These are phyloP conservation scores for Asterophora lycoperdoides DNA, from an alignment of 768 basidiomycete species.

Conservation along the genomic window DNA sequence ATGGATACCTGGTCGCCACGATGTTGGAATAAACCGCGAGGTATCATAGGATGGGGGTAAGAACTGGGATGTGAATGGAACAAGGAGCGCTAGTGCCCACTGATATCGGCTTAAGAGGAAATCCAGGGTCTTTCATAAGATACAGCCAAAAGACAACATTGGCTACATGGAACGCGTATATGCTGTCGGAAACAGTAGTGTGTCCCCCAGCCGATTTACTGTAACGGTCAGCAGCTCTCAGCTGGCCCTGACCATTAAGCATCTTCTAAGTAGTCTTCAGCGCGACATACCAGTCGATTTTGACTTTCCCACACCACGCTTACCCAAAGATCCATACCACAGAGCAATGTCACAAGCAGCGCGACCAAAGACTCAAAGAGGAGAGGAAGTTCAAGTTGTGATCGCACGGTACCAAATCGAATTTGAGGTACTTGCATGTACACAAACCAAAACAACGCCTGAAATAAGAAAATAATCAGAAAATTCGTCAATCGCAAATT, in stretches of 20 bases:
- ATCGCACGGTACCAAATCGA: no score
- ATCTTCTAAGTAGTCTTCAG: no score
- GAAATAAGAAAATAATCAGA: no score
- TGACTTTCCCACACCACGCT: no score
- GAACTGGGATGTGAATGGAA: slow-evolving; percentile 89
- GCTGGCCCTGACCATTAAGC: no score
- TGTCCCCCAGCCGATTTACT: slow-evolving; percentile 48
- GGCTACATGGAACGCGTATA: slow-evolving; percentile 62
- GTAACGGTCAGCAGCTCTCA: slow-evolving; percentile 67
- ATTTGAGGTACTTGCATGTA: no score
- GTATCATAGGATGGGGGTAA: slow-evolving; percentile 86
- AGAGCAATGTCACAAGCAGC: no score
- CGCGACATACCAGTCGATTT: no score
- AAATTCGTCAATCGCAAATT: slow-evolving; percentile 2
- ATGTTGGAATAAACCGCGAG: slow-evolving; percentile 77
- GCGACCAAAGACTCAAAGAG: no score
- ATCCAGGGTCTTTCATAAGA: slow-evolving; percentile 66
- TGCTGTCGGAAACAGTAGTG: slow-evolving; percentile 51
- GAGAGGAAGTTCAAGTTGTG: no score
- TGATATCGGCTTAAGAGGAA: slow-evolving; percentile 77
- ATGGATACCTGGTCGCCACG: slow-evolving; percentile 76
- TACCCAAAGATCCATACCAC: no score
- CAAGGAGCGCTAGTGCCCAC: slow-evolving; percentile 59
- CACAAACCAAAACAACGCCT: slow-evolving; percentile 6
- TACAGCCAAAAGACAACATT: slow-evolving; percentile 67